Base-by-base conservation (phyloP, 2,329 filamentous ascomycete genomes). In the Colletotrichum orbiculare region DNA sequence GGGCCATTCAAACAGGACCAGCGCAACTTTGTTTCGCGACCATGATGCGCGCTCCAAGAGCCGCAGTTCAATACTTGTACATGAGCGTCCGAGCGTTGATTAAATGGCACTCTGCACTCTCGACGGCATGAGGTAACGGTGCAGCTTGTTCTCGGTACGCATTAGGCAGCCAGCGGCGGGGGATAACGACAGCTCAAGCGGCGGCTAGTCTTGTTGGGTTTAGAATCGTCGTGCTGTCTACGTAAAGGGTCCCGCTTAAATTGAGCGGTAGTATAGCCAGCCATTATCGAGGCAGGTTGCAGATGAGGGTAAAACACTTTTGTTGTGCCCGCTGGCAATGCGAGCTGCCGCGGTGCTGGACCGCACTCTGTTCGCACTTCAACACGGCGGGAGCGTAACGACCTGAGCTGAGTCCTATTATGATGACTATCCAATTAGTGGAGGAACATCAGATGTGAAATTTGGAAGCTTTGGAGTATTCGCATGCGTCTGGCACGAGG, bases 381-480 rank as follows among this genome's bases (percentile, higher is more conserved):
- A 43, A 37, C 52, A 52, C 41, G 56, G 58, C 47, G 15, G 45
- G 47, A 39, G 47, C 62, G 42, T 50, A 37, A 61, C 25, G 58
- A 49, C 41, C 38, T 13, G 52, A 35, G 45, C 13, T 46, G 41
- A 46, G 46, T 35, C 17, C 41, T 13, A 15, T 47, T 47, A 57
- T 42, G 53, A 48, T 38, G 47, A 12, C 53, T 53, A 41, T 46
- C 63, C 58, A 63, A 63, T 63, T 10, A 38, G 63, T 52, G 60
- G 46, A 52, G 47, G 53, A 53, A 66, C 46, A 25, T 25, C 25
- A 25, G 25, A 25, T 25, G 41, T 35, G 43, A 48, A 35, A 46
- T 45, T 64, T 66, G 64, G 64, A 66, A 66, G 60, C 64, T 55
- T 60, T 66, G 54, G 64, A 66, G 64, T 49, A 65, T 66, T 64